These are phyloP conservation scores for Microbotryomycetes sp. DNA, from an alignment of 1,284 basidiomycete species.

Conservation along the genomic window DNA sequence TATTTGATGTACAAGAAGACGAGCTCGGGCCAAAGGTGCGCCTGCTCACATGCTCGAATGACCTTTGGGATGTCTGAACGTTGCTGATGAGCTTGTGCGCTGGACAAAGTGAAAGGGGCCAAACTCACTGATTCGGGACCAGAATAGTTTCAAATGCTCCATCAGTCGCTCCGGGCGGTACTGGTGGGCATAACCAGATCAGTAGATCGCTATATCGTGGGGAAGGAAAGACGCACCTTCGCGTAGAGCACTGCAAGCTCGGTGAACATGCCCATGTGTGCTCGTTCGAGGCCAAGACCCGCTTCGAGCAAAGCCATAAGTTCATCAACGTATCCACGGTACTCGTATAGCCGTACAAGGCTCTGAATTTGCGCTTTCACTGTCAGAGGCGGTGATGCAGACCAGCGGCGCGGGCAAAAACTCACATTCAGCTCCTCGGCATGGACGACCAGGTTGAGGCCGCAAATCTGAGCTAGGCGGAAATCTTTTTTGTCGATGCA, in stretches of 20 bases:
- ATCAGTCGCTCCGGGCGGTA: slow-evolving; percentile 96
- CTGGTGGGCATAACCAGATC: slow-evolving; percentile 13
- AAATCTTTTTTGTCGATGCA: slow-evolving; percentile 97
- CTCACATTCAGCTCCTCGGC: slow-evolving; percentile 68
- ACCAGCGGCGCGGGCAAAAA: too few relatives aligned
- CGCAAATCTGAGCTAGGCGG: slow-evolving; percentile 95
- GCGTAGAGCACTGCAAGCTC: slow-evolving; percentile 91
- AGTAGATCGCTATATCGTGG: too few relatives aligned
- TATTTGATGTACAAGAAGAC: slow-evolving; percentile 99
- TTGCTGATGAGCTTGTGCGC: not conserved
- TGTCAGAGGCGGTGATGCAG: not conserved
- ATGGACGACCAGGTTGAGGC: slow-evolving; percentile 60
- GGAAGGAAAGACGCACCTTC: slow-evolving; percentile 47
- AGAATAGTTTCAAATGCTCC: slow-evolving; percentile 98
- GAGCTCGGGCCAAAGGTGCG: slow-evolving; percentile 97
- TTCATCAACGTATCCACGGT: slow-evolving; percentile 89
- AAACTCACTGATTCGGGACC: slow-evolving; percentile 93
- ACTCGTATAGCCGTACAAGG: slow-evolving; percentile 80
- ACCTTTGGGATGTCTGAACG: slow-evolving; percentile 50
- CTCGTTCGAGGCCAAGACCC: slow-evolving; percentile 88
- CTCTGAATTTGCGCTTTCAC: slow-evolving; percentile 44
- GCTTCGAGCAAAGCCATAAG: slow-evolving; percentile 85
- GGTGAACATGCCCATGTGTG: slow-evolving; percentile 80
- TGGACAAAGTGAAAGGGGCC: slow-evolving; percentile 34
- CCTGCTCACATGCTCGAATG: slow-evolving; percentile 87